Conservation (phyloP, 2,329 filamentous ascomycete genomes). For the Alternaria sp. region DNA sequence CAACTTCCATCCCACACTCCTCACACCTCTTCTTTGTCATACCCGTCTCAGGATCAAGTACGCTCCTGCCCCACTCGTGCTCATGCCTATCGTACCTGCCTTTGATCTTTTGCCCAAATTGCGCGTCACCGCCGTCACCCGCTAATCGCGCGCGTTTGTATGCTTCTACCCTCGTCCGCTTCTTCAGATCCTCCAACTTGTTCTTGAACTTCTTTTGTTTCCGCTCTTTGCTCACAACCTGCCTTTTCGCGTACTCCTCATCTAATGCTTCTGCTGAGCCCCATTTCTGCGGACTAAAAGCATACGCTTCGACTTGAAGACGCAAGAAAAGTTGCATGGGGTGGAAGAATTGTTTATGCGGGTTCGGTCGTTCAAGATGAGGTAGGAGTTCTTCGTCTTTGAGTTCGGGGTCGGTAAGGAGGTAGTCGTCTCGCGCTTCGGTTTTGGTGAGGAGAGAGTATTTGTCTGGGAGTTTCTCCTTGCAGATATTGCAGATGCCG, state of each 20-base stretch:
- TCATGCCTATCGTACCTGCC: constrained; percentile 74
- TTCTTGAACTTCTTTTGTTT: constrained; percentile 93
- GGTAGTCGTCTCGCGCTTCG: constrained; percentile 93
- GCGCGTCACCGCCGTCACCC: constrained; percentile 52
- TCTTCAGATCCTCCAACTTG: constrained; percentile 90
- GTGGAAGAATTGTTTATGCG: constrained; percentile 95
- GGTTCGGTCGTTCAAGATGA: constrained; percentile 88
- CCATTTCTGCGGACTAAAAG: constrained; percentile 85
- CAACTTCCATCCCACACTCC: constrained; percentile 73
- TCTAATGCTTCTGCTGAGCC: constrained; percentile 86
- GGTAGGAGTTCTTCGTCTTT: constrained; percentile 86
- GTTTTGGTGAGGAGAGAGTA: constrained; percentile 97
- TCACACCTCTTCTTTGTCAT: constrained; percentile 79
- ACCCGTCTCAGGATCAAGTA: constrained; percentile 70
- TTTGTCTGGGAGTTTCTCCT: constrained; percentile 88
- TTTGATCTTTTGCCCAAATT: constrained; percentile 81
- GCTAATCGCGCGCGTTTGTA: constrained; percentile 69
- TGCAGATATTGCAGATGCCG: constrained; percentile 82
- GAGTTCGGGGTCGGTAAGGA: constrained; percentile 94
- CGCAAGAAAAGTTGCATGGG: constrained; percentile 98
- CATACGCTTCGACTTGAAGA: constrained; percentile 94
- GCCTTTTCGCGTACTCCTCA: constrained; percentile 83
- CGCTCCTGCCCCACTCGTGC: constrained; percentile 79
- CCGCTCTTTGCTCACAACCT: constrained; percentile 79
- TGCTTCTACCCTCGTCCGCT: constrained; percentile 89